Conservation (phyloP, 2,329 filamentous ascomycete species). For the Scolecobasidium constrictum region DNA sequence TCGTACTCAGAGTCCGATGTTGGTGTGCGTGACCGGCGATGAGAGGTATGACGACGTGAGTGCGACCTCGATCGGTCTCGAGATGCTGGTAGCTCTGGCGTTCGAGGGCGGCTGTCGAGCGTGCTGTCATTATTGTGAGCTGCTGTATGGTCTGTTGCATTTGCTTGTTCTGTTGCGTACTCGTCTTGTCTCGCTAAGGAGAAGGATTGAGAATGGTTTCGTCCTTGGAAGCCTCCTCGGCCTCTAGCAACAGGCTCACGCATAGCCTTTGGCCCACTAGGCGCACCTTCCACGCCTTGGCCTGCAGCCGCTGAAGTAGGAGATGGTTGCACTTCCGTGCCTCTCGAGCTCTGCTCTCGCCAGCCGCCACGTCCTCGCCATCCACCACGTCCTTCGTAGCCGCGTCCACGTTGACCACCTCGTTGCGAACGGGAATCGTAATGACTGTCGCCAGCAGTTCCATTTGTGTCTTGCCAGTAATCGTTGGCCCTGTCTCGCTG, state of each 20-base stretch:
- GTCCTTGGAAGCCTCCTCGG: constrained; percentile 14
- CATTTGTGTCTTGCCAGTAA: background rate
- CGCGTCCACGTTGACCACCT: background rate
- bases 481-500: background rate
- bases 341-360: constrained; percentile 36
- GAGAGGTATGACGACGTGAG: constrained; percentile 24
- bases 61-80: constrained; percentile 28
- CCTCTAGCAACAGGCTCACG: constrained; percentile 60
- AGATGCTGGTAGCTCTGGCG: constrained; percentile 2
- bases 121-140: background rate
- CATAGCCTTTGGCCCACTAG: constrained; percentile 91
- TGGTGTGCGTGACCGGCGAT: constrained; percentile 37
- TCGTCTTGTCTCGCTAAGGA: background rate
- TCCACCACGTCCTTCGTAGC: constrained; percentile 3
- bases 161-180: background rate
- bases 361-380: constrained; percentile 18
- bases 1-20: constrained; percentile 21
- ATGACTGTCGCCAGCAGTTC: background rate
- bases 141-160: too few relatives aligned
- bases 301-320: constrained; percentile 20
- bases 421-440: background rate
- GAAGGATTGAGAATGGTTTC: background rate
- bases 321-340: constrained; percentile 13
- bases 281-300: constrained; percentile 59
- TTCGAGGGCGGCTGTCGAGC: constrained; percentile 1